Evolutionary conservation across 352 stramenopile species (phyloP).

Genomic region (Phytophthora crassamura): DNA sequence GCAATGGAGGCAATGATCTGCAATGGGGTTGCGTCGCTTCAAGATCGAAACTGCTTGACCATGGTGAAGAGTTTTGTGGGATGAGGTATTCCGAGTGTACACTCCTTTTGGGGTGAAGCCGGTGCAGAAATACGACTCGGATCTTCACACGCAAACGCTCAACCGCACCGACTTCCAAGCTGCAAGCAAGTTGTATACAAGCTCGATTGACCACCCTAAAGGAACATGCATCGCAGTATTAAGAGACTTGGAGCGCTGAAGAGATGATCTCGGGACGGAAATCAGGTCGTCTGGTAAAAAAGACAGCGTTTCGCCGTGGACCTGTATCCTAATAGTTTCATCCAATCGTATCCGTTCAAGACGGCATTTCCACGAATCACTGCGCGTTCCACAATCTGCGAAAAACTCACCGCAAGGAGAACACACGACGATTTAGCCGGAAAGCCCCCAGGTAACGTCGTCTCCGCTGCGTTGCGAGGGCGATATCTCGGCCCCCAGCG

Average conservation of each 20-base stretch:
- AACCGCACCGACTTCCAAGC: too few relatives aligned
- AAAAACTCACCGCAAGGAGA: conserved; percentile 29
- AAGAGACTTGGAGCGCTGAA: too few relatives aligned
- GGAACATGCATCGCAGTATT: too few relatives aligned
- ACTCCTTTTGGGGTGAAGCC: neutral
- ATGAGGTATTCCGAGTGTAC: neutral
- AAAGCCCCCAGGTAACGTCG: conserved; percentile 11
- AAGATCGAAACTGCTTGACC: conserved; percentile 26
- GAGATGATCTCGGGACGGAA: conserved; percentile 22
- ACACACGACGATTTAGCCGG: conserved; percentile 43
- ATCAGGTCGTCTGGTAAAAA: conserved; percentile 20
- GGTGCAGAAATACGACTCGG: neutral
- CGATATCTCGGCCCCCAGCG: conserved; percentile 20
- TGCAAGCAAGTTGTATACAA: too few relatives aligned
- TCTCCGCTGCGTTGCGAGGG: conserved; percentile 22
- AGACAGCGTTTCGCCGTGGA: conserved; percentile 2
- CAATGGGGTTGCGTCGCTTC: conserved; percentile 23
- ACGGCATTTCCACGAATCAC: conserved; percentile 13
- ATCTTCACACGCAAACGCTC: neutral
- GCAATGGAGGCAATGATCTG: neutral
- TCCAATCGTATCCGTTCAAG: conserved; percentile 1
- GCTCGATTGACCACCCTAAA: too few relatives aligned
- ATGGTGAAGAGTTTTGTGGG: conserved; percentile 18
- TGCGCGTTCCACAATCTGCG: conserved; percentile 4
- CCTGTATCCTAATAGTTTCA: neutral